These are phyloP conservation scores for Tulasnella sp. DNA, from an alignment of 768 basidiomycete species.

Conservation along the genomic window DNA sequence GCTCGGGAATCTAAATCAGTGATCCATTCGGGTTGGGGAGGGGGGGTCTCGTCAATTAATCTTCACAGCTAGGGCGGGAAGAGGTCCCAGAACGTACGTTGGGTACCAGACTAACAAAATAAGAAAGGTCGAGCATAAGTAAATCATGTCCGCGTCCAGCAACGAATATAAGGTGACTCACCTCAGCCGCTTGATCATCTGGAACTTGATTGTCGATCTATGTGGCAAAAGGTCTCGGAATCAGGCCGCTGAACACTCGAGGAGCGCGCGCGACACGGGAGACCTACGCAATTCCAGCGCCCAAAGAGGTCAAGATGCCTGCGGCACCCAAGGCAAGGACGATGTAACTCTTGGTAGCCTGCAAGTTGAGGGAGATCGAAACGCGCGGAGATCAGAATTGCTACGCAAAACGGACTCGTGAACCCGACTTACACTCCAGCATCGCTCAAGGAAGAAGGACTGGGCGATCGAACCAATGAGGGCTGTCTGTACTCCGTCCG, in stretches of 20 bases:
- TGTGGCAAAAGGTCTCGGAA: background rate
- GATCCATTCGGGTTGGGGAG: background rate
- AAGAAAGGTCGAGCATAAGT: background rate
- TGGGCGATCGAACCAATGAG: constrained; percentile 3
- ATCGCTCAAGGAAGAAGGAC: constrained; percentile 20
- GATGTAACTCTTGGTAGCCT: constrained; percentile 19
- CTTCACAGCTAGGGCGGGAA: background rate
- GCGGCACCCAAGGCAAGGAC: background rate
- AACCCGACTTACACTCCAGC: constrained; percentile 4
- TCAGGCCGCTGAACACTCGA: background rate
- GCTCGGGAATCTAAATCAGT: constrained; percentile 1
- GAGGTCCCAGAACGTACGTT: background rate
- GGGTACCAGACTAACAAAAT: background rate
- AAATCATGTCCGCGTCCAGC: background rate
- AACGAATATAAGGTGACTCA: background rate
- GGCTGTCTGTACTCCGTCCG: background rate
- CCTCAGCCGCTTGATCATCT: background rate
- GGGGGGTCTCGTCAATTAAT: background rate
- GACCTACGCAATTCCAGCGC: constrained; percentile 9
- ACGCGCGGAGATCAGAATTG: background rate
- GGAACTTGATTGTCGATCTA: constrained; percentile 10
- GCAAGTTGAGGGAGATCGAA: background rate
- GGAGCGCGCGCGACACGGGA: too few species aligned
- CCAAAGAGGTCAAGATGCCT: constrained; percentile 8
- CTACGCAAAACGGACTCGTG: too few species aligned